Conservation (phyloP, 2,329 filamentous ascomycete species). For the Parafenestella ontariensis region DNA sequence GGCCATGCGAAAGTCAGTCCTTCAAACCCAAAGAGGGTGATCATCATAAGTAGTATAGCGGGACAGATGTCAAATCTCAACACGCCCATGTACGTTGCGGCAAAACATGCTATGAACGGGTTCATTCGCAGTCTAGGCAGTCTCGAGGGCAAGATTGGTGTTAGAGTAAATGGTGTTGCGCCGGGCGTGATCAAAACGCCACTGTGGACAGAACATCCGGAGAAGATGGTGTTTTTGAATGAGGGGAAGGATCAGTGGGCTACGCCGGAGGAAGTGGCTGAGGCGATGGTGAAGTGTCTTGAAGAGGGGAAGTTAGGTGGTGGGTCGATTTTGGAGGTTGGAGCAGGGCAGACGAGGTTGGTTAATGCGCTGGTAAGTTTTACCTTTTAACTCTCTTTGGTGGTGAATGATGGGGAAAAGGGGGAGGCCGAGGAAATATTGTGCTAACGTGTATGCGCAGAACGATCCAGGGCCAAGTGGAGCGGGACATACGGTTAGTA, state of each 20-base stretch:
- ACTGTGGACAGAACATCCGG: conserved; percentile 67
- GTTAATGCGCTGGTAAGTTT: conserved; percentile 53
- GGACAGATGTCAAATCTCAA: conserved; percentile 50
- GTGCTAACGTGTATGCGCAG: conserved; percentile 1
- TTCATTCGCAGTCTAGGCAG: conserved; percentile 59
- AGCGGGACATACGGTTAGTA: conserved; percentile 57
- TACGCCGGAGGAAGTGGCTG: conserved; percentile 66
- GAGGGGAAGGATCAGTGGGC: conserved; percentile 62
- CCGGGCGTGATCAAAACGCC: conserved; percentile 68
- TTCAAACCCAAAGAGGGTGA: conserved; percentile 54
- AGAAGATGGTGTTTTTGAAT: conserved; percentile 63
- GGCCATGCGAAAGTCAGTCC: conserved; percentile 37
- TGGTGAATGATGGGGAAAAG: not conserved
- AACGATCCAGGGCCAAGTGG: conserved; percentile 63
- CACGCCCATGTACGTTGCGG: conserved; percentile 55
- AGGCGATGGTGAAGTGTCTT: conserved; percentile 64
- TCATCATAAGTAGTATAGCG: conserved; percentile 55
- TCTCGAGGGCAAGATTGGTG: conserved; percentile 58
- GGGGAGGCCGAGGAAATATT: too few relatives aligned
- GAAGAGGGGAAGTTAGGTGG: conserved; percentile 58
- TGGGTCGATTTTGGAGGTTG: conserved; percentile 62
- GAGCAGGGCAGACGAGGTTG: conserved; percentile 57
- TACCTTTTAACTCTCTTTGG: not conserved
- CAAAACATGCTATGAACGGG: conserved; percentile 55
- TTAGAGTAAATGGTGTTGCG: conserved; percentile 66